Base-by-base conservation (phyloP, 2,329 filamentous ascomycete species). In the Aaosphaeria pasadenensis region DNA sequence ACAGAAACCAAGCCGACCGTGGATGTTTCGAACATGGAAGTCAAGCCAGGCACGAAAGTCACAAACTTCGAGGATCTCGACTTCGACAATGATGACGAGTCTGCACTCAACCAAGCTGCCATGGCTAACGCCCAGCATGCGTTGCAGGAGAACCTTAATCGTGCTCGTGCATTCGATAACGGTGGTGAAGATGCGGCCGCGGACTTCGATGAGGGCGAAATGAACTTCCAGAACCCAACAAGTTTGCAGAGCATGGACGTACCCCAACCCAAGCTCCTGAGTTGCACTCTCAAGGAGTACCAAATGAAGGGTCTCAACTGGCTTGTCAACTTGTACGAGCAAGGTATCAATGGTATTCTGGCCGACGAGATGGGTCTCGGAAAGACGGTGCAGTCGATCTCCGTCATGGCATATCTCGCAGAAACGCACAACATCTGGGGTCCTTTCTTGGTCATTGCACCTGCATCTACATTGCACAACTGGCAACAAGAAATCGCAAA, bases 311-410 rank as follows among this genome's bases (percentile, higher is more conserved):
- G 94, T 74, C 88, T 99, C 70, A 99, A 97, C 69, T 99, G 94
- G 94, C 84, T 99, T 46, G 94, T 96, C 76, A 97, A 99, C 69
- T 74, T 99, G 57, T 99, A 99, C 76, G 94, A 99, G 72, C 94
- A 99, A 72, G 94, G 94, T 69, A 99, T 99, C 87, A 97, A 97
- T 75, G 92, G 92, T 73, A 99, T 99, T 62, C 78, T 99, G 54
- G 94, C 94, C 56, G 94, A 99, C 69, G 94, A 99, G 75, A 99
- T 99, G 94, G 94, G 94, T 84, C 88, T 99, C 28, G 94, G 94
- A 70, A 99, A 99, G 75, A 99, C 94, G 17, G 90, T 99, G 5
- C 94, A 99, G 74, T 97, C 92, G 24, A 99, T 99, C 54, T 97
- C 94, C 0, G 92, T 99, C 67, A 97, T 99, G 94, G 91, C 91